A percentile compares a stretch with the other conserved stretches of the same genome.
Evolutionary conservation across 352 stramenopile species (phyloP).

Genomic region (Thalassiosira mediterranea): DNA sequence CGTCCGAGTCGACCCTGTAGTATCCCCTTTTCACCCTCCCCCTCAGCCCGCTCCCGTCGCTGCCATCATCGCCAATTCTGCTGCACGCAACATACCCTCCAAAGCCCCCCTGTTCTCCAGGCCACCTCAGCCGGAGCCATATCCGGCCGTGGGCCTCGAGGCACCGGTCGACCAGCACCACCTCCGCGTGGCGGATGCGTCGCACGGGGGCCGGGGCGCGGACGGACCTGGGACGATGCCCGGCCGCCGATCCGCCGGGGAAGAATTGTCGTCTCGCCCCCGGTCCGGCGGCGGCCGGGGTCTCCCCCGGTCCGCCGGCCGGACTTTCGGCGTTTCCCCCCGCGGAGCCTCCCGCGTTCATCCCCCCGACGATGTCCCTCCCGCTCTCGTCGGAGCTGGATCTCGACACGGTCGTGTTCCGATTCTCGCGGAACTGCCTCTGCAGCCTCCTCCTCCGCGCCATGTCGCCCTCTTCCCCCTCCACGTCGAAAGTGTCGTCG

Average conservation of each 20-base stretch:
- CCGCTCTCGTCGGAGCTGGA: not conserved
- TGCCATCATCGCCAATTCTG: slow-evolving; percentile 24
- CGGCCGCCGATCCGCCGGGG: not conserved
- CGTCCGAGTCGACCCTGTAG: not conserved
- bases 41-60: not conserved
- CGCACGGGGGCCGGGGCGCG: slow-evolving; percentile 30
- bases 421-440: not conserved
- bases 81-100: slow-evolving; percentile 75
- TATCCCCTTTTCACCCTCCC: not conserved
- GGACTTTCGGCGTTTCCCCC: not conserved
- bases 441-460: not conserved
- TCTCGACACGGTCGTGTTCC: not conserved
- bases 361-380: not conserved
- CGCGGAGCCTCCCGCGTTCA: not conserved
- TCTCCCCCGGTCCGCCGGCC: not conserved
- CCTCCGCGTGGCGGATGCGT: slow-evolving; percentile 74
- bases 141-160: slow-evolving; percentile 56
- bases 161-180: slow-evolving; percentile 77
- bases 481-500: too few relatives aligned
- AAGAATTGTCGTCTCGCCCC: slow-evolving; percentile 6
- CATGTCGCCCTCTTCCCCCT: not conserved
- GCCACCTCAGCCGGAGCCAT: slow-evolving; percentile 79
- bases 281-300: slow-evolving; percentile 4
- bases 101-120: slow-evolving; percentile 70
- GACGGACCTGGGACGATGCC: not conserved